Conservation (phyloP, 805 yeast genomes). For the Zygoascus flipseniorum region DNA sequence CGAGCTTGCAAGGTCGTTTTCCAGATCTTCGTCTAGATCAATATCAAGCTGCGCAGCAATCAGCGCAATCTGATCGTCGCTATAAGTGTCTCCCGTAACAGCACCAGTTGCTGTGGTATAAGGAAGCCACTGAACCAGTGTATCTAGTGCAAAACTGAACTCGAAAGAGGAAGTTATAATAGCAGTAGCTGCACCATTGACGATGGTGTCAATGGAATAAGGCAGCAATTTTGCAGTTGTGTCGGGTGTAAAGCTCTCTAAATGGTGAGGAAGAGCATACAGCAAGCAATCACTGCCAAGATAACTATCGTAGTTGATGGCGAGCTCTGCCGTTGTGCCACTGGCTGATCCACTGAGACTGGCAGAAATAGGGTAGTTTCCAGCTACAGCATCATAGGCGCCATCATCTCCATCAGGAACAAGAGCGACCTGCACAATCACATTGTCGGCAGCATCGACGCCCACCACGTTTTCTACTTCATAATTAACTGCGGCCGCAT, state of each 20-base stretch:
- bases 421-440: slow-evolving; percentile 51
- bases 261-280: slow-evolving; percentile 68
- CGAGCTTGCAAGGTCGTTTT: slow-evolving; percentile 44
- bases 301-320: slow-evolving; percentile 37
- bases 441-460: slow-evolving; percentile 24
- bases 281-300: slow-evolving; percentile 44
- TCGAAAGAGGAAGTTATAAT: slow-evolving; percentile 27
- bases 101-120: slow-evolving; percentile 29
- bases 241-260: slow-evolving; percentile 33
- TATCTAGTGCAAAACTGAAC: slow-evolving; percentile 38
- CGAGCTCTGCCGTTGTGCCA: slow-evolving; percentile 42
- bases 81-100: slow-evolving; percentile 33
- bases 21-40: slow-evolving; percentile 36
- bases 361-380: slow-evolving; percentile 50
- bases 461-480: neutral
- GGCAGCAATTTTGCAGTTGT: slow-evolving; percentile 35
- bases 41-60: slow-evolving; percentile 39
- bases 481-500: too few relatives aligned
- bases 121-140: slow-evolving; percentile 43
- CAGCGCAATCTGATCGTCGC: slow-evolving; percentile 32
- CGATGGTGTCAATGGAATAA: slow-evolving; percentile 28
- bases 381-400: slow-evolving; percentile 50
- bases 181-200: slow-evolving; percentile 22
- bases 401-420: too few relatives aligned
- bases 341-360: slow-evolving; percentile 38